Conservation (phyloP, 2,329 filamentous ascomycete species). For the Exutisphaerella laricina region DNA sequence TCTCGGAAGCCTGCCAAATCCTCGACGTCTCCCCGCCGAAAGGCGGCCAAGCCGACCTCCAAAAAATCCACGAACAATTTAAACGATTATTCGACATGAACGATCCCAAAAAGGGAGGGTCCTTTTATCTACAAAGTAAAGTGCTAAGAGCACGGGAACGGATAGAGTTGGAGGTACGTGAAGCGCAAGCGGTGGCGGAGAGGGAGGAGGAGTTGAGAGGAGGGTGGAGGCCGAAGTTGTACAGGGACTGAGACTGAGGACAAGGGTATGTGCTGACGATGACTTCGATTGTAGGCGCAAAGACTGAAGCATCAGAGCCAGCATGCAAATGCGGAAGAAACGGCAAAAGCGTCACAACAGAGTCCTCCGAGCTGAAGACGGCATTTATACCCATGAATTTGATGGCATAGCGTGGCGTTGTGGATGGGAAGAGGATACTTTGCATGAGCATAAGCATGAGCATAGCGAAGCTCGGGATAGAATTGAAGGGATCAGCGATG, state of each 20-base stretch:
- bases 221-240: slow-evolving; percentile 92
- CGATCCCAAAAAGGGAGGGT: slow-evolving; percentile 90
- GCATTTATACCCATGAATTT: slow-evolving; percentile 13
- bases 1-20: slow-evolving; percentile 96
- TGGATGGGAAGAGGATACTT: slow-evolving; percentile 6
- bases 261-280: slow-evolving; percentile 19
- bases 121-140: slow-evolving; percentile 98
- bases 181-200: slow-evolving; percentile 63
- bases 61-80: slow-evolving; percentile 77
- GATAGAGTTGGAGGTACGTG: slow-evolving; percentile 78
- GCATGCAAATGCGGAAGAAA: slow-evolving; percentile 7
- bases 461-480: slow-evolving; percentile 7
- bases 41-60: slow-evolving; percentile 68
- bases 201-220: slow-evolving; percentile 73
- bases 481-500: background rate
- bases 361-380: background rate
- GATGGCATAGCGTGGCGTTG: slow-evolving; percentile 29
- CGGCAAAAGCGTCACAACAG: slow-evolving; percentile 4
- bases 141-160: slow-evolving; percentile 84
- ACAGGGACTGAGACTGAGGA: slow-evolving; percentile 62
- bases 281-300: slow-evolving; percentile 23
- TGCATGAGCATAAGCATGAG: slow-evolving; percentile 13
- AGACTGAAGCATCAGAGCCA: slow-evolving; percentile 23
- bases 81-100: slow-evolving; percentile 93
- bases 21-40: slow-evolving; percentile 89